Evolutionary conservation across 257 asterid species (phyloP).

Genomic region (Rehmannia glutinosa): DNA sequence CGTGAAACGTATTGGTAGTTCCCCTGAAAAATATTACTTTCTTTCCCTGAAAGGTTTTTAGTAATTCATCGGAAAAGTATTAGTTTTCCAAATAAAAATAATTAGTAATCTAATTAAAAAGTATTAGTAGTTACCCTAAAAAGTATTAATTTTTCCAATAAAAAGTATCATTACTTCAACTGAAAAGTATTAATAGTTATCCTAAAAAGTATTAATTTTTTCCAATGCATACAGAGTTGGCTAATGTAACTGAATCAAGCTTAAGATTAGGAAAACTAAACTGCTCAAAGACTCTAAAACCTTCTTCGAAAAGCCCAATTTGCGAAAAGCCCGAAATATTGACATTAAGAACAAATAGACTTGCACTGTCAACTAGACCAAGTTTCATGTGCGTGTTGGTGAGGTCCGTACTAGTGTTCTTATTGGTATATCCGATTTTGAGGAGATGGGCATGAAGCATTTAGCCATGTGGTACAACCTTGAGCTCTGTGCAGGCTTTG

Average conservation of each 20-base stretch:
- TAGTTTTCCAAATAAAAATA: too few relatives aligned
- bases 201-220: too few relatives aligned
- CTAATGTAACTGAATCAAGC: conserved; percentile 68
- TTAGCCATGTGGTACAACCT: conserved; percentile 40
- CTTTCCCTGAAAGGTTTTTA: too few relatives aligned
- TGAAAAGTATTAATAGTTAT: too few relatives aligned
- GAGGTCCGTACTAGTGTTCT: conserved; percentile 64
- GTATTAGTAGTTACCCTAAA: too few relatives aligned
- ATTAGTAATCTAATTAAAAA: too few relatives aligned
- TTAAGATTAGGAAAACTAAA: conserved; percentile 25
- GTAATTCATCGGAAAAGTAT: too few relatives aligned
- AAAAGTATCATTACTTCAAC: too few relatives aligned
- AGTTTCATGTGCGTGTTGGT: conserved; percentile 58
- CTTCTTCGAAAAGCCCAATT: conserved; percentile 45
- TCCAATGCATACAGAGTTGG: too few relatives aligned
- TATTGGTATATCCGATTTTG: conserved; percentile 43
- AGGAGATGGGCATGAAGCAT: conserved; percentile 69
- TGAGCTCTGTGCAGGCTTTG: conserved; percentile 74
- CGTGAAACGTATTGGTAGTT: too few relatives aligned
- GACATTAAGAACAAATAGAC: conserved; percentile 42
- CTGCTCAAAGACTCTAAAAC: conserved; percentile 35
- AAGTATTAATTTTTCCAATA: too few relatives aligned
- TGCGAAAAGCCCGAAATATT: conserved; percentile 65
- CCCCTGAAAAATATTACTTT: too few relatives aligned
- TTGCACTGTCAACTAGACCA: conserved; percentile 34